These are phyloP conservation scores for Zygosaccharomyces sapae DNA, from an alignment of 1,139 yeast species.

Conservation along the genomic window DNA sequence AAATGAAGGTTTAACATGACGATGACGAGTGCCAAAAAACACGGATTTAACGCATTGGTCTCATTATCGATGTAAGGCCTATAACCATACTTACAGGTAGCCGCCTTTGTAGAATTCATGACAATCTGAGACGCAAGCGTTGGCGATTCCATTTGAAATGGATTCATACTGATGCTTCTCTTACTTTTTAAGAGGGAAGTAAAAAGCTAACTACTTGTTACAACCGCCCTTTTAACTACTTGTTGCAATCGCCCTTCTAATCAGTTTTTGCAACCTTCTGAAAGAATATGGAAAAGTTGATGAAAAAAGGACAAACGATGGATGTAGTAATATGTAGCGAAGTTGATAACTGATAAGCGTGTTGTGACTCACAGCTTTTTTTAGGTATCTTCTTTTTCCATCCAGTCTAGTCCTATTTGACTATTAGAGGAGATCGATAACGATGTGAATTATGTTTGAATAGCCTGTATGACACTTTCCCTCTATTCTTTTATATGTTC, in stretches of 20 bases:
- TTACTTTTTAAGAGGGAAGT: too few species aligned
- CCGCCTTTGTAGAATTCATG: not conserved
- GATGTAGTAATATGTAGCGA: not conserved
- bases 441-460: too few species aligned
- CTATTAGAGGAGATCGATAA: too few species aligned
- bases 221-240: not conserved
- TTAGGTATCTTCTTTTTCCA: too few species aligned
- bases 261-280: not conserved
- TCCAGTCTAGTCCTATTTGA: too few species aligned
- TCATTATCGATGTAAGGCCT: constrained; percentile 30
- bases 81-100: constrained; percentile 19
- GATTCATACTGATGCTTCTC: not conserved
- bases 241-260: too few species aligned
- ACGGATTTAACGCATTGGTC: constrained; percentile 55
- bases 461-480: too few species aligned
- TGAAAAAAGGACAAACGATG: not conserved
- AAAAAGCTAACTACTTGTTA: not conserved
- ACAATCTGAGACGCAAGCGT: not conserved
- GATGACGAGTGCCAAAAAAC: constrained; percentile 43
- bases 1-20: constrained; percentile 27
- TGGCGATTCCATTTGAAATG: not conserved
- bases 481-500: too few species aligned
- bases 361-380: too few species aligned
- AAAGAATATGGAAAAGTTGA: not conserved
- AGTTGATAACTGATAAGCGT: not conserved